Evolutionary conservation across 2,329 filamentous ascomycete species (phyloP), one percentile per base, ranked within the genome.

Genomic region (Fusarium sp.): DNA sequence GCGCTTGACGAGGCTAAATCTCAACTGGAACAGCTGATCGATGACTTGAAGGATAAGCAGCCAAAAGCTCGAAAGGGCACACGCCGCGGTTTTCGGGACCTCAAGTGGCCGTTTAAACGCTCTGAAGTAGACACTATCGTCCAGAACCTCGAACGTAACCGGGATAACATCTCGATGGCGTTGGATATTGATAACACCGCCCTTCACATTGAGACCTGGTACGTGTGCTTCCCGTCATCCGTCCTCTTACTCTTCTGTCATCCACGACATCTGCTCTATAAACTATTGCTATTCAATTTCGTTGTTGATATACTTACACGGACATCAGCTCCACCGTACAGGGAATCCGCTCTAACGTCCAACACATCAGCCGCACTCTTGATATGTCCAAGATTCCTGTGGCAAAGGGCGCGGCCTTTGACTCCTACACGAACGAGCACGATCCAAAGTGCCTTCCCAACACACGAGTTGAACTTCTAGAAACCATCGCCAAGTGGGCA

Each of bases 341-440:
- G 12, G 29, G 29, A 3, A 1, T 57, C 20, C 53, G 33, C 5
- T 46, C 62, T 8, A n/a, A 51, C 24, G 24, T 59, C 40, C 42
- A 64, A 27, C 33, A 51, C 9, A 59, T 60, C 10, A 29, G 42
- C 8, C 55, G 51, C 33, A 36, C 2, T 10, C 38, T 65, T 1
- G 33, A 60, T 12, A 29, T 65, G 11, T 51, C 53, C 20, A 61
- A 16, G 20, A 72, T 81, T 0, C 66, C 65, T 1, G 58, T 74
- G 11, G 80, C 72, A 3, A 56, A 69, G 5, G 75, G 70, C 0
- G 81, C 80, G 1, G 60, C 77, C 0, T 84, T 83, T 63, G 77
- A 85, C 70, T 83, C 83, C 1, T 70, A 79, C 22, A 73, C 66
- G 7, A 76, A 84, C 36, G 77, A 81, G 56, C 77, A 81, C 36